Percentiles rank a stretch among this genome's conserved stretches.
Conservation (phyloP, 768 basidiomycete genomes). For the Trametes cingulata region DNA sequence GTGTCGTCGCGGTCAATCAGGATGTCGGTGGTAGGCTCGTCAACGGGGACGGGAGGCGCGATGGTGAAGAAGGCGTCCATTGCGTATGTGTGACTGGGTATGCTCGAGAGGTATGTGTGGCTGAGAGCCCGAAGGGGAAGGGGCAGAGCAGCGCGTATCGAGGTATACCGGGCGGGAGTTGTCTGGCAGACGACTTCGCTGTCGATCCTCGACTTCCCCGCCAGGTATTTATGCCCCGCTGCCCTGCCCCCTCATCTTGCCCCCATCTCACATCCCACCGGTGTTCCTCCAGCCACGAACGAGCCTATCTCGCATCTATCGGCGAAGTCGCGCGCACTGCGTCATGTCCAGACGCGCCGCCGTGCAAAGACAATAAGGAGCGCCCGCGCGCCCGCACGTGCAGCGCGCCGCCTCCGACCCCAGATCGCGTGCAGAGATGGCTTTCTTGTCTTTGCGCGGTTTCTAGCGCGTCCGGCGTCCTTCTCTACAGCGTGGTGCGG, state of each 20-base stretch:
- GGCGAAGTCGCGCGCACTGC: not conserved
- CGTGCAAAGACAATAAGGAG: constrained; percentile 7
- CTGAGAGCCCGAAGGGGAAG: not conserved
- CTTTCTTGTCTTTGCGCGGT: not conserved
- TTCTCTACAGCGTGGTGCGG: not conserved
- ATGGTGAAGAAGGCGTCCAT: constrained; percentile 28
- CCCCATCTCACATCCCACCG: not conserved
- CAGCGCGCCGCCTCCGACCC: not conserved
- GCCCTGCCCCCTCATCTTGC: not conserved
- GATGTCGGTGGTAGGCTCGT: constrained; percentile 19
- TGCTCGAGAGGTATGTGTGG: not conserved
- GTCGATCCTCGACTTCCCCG: not conserved
- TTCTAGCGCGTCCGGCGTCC: constrained; percentile 2
- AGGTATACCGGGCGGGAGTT: not conserved
- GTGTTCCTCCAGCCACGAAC: not conserved
- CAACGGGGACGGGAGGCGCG: constrained; percentile 19
- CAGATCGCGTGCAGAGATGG: not conserved
- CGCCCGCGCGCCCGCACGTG: not conserved
- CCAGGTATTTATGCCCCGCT: constrained; percentile 4
- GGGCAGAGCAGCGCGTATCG: not conserved
- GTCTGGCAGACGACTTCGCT: constrained; percentile 8
- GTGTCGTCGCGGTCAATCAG: constrained; percentile 14
- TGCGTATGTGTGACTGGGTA: not conserved
- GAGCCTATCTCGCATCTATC: not conserved
- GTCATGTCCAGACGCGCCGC: not conserved